Base-by-base conservation (phyloP, 2,329 filamentous ascomycete genomes). In the Cordyceps farinosa region DNA sequence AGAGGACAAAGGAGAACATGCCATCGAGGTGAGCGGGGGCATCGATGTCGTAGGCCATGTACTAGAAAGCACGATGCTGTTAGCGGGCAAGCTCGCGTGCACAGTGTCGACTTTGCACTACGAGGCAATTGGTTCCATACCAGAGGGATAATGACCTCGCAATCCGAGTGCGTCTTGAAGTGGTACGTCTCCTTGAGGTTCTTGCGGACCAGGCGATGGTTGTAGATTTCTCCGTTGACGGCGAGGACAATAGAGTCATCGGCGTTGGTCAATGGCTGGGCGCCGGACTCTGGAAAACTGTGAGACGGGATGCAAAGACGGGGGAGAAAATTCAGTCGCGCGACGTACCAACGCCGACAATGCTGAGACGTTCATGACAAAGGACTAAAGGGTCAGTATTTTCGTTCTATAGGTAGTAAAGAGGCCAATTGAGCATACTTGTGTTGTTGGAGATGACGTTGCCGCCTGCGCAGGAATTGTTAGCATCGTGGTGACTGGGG, bases 151-250 rank as follows among this genome's bases (percentile, higher is more conserved):
- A 99, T 96, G 75, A 99, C 94, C 79, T 99, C 95, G 79, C 95
- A 99, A 75, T 99, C 95, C 44, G 94, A 98, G 74, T 95, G 90
- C 68, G 95, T 99, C 88, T 97, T 97, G 88, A 98, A 99, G 78
- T 93, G 89, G 79, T 97, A 97, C 44, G 88, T 85, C 65, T 82
- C 87, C 79, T 91, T 91, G 71, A 97, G 82, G 71, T 83, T 82
- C 81, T 97, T 98, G 75, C 95, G 90, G 73, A 99, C 84, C 73
- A 97, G 86, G 75, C 94, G 90, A 81, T 99, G 95, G 87, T 99
- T 99, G 85, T 99, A 99, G 76, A 99, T 99, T 78, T 99, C 95
- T 79, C 95, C 95, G 79, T 99, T 99, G 86, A 98, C 95, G 68
- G 95, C 94, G 66, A 99, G 87, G 67, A 94, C 88, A 72, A 99